Conservation (phyloP, 2,329 filamentous ascomycete species). For the Sporothrix humicola region DNA sequence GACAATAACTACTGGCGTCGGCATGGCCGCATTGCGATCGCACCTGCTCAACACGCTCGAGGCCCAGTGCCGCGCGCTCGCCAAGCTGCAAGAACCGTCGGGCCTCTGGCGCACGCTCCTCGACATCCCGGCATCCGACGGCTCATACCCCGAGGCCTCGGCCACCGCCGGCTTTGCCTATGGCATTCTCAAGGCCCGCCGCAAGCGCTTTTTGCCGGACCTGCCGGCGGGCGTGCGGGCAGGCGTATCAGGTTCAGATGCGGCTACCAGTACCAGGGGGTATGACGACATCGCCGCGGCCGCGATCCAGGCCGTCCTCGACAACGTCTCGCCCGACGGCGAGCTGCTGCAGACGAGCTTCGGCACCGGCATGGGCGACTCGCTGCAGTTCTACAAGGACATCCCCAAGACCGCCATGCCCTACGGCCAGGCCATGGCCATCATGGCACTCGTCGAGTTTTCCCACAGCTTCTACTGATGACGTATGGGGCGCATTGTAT, state of each 20-base stretch:
- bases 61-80: constrained; percentile 71
- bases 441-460: constrained; percentile 79
- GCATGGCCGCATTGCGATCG: constrained; percentile 38
- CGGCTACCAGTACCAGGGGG: constrained; percentile 47
- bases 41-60: constrained; percentile 72
- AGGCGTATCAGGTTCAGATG: no score
- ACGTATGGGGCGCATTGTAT: no score
- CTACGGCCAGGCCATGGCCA: constrained; percentile 84
- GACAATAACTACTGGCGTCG: constrained; percentile 42
- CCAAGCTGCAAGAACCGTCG: constrained; percentile 61
- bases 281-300: constrained; percentile 67
- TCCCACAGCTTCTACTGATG: no score
- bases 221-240: no score
- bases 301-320: constrained; percentile 70
- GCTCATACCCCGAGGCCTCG: constrained; percentile 77
- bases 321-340: constrained; percentile 68
- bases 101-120: constrained; percentile 79
- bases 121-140: constrained; percentile 67
- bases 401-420: constrained; percentile 81
- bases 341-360: constrained; percentile 78
- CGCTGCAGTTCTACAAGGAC: constrained; percentile 76
- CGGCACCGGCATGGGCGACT: constrained; percentile 76
- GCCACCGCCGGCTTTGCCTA: constrained; percentile 83
- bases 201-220: constrained; percentile 72
- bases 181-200: constrained; percentile 74